Evolutionary conservation across 2,329 filamentous ascomycete species (phyloP), one percentile per base, ranked within the genome.

Genomic region (Parascedosporium putredinis): DNA sequence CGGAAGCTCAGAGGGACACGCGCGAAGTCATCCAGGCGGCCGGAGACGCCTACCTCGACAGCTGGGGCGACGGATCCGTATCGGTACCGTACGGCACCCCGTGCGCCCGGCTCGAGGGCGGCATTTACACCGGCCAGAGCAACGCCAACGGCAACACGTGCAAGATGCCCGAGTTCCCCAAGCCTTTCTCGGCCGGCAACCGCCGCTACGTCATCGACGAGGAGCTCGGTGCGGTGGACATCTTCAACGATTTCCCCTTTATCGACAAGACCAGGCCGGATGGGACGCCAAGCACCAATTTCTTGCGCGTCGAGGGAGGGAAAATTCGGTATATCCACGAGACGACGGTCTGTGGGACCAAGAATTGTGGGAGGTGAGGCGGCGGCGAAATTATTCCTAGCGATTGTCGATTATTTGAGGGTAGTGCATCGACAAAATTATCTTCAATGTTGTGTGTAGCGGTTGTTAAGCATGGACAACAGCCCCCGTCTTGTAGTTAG

Each of bases 61-160:
- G 66, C 45, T 67, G 67, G 52, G 59, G 58, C 50, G 58, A 67
- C 55, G 64, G 64, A 56, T 58, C 53, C 25, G 64, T 66, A 18
- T 55, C 53, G 24, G 66, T 68, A 7, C 66, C 65, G 5, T 68
- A 64, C 63, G 65, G 64, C 14, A 52, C 50, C 4, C 64, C 66
- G 1, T 68, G 65, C 49, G 63, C 60, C 0, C 57, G 66, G 7
- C 59, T 67, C 20, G 66, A 68, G 53, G 66, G 66, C 3, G 64
- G 64, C 3, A 31, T 53, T 22, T 67, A 67, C 54, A 62, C 64
- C 7, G 62, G 61, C 7, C 56, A 50, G 7, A 60, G 60, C 8
- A 56, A 56, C 20, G 51, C 56, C 2, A 62, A 50, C n/a, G 59
- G 38, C n/a, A 42, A 42, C 38, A 62, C 33, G 51, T 56, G 1